A percentile compares a stretch with the other conserved stretches of the same genome.
These are phyloP conservation scores for Globisporangium camurandrum DNA, from an alignment of 352 stramenopile genomes.

Conservation along the genomic window DNA sequence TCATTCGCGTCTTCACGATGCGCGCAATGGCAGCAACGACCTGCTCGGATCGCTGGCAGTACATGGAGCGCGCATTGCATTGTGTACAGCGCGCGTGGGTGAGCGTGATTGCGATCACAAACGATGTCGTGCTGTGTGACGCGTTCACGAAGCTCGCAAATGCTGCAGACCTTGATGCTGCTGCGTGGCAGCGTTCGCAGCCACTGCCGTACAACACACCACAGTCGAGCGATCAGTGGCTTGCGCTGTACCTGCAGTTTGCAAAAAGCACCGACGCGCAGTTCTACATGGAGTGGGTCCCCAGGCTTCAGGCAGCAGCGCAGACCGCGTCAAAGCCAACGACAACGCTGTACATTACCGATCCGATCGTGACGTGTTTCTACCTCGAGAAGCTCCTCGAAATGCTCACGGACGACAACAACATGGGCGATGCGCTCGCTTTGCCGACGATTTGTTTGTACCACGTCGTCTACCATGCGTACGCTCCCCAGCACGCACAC, in stretches of 20 bases:
- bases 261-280: slow-evolving; percentile 26
- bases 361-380: slow-evolving; percentile 35
- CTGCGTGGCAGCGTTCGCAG: slow-evolving; percentile 45
- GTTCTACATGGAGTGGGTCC: slow-evolving; percentile 46
- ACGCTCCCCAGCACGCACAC: slow-evolving; percentile 21
- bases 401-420: slow-evolving; percentile 23
- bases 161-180: slow-evolving; percentile 27
- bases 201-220: slow-evolving; percentile 17
- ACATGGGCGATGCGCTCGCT: slow-evolving; percentile 24
- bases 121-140: slow-evolving; percentile 33
- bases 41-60: slow-evolving; percentile 25
- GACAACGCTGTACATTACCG: slow-evolving; percentile 26
- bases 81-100: slow-evolving; percentile 47
- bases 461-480: slow-evolving; percentile 37
- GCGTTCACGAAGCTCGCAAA: slow-evolving; percentile 21
- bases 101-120: slow-evolving; percentile 31
- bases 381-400: slow-evolving; percentile 41
- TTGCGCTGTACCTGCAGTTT: slow-evolving; percentile 38
- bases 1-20: slow-evolving; percentile 47
- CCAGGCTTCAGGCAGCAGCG: slow-evolving; percentile 18
- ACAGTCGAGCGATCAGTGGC: slow-evolving; percentile 25
- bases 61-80: slow-evolving; percentile 24
- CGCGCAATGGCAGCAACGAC: slow-evolving; percentile 21
- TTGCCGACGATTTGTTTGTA: slow-evolving; percentile 42
- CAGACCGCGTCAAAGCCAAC: too few relatives aligned